phyloP scores from a whole-genome alignment of 176 grass and related monocot genomes.

The Luzula sylvatica region DNA sequence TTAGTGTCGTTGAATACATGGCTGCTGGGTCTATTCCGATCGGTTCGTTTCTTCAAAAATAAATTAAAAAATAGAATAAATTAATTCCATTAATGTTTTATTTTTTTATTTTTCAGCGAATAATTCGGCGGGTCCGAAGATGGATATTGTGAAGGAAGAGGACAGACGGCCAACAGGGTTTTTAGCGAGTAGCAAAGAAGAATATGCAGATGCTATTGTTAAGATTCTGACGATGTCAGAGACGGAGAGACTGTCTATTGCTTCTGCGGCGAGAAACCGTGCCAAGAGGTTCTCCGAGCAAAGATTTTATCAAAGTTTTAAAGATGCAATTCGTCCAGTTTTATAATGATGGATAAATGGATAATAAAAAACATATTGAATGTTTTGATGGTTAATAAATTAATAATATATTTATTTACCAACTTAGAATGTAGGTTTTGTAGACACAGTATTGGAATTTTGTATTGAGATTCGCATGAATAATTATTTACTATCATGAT shows the following conservation, averaged over 20 bases:
- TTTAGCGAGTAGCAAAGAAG: conserved; percentile 56
- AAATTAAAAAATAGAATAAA: neutral
- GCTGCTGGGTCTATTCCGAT: conserved; percentile 92
- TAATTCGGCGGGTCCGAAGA: conserved; percentile 85
- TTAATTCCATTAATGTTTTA: neutral
- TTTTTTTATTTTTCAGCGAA: conserved; percentile 35
- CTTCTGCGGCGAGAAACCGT: conserved; percentile 50
- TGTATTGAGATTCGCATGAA: too few species aligned
- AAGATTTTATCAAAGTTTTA: conserved; percentile 66
- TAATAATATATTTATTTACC: neutral
- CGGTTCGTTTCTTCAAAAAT: conserved; percentile 29
- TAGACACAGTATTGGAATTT: neutral
- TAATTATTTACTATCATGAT: too few species aligned
- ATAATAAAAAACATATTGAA: too few species aligned
- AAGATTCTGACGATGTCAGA: conserved; percentile 58
- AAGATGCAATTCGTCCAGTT: conserved; percentile 34
- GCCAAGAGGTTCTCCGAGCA: conserved; percentile 75
- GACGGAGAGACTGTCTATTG: conserved; percentile 51
- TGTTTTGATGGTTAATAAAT: neutral
- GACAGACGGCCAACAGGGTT: conserved; percentile 55
- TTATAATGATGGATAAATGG: conserved; percentile 21
- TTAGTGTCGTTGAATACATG: conserved; percentile 96
- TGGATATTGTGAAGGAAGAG: conserved; percentile 89
- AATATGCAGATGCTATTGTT: conserved; percentile 58
- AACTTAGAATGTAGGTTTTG: neutral